Evolutionary conservation across 495 filamentous ascomycete genomes (phyloP).

Genomic region (Aspergillus sclerotioniger): DNA sequence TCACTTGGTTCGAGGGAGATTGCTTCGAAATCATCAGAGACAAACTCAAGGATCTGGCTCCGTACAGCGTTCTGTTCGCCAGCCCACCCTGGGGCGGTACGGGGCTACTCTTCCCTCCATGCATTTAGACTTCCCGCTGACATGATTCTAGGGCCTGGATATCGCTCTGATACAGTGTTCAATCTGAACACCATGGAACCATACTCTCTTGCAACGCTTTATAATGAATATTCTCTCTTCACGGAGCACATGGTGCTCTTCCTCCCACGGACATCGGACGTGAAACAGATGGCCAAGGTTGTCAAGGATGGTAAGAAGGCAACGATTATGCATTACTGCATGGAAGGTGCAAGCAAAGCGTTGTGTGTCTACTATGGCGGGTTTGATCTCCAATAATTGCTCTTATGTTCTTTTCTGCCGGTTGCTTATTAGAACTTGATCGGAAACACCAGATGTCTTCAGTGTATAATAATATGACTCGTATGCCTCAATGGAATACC

Average conservation of each 20-base stretch:
- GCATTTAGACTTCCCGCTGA: not conserved
- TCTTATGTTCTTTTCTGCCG: not conserved
- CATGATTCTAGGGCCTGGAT: conserved; percentile 61
- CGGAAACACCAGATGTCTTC: not conserved
- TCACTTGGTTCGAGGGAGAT: conserved; percentile 82
- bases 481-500: too few relatives aligned
- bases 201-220: conserved; percentile 66
- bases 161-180: conserved; percentile 74
- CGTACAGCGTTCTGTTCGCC: conserved; percentile 71
- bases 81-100: conserved; percentile 93
- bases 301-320: conserved; percentile 54
- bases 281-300: conserved; percentile 74
- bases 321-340: conserved; percentile 85
- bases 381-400: conserved; percentile 31
- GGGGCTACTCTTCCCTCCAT: conserved; percentile 14
- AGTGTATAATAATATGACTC: too few relatives aligned
- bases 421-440: not conserved
- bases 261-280: conserved; percentile 83
- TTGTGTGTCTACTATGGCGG: conserved; percentile 55
- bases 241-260: conserved; percentile 65
- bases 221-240: conserved; percentile 54
- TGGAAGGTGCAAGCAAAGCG: conserved; percentile 85
- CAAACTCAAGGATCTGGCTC: conserved; percentile 46
- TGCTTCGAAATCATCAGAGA: conserved; percentile 64
- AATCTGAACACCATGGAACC: conserved; percentile 85